Evolutionary conservation across 345 rosid species (phyloP).

Genomic region (Erysimum cheiranthoides): DNA sequence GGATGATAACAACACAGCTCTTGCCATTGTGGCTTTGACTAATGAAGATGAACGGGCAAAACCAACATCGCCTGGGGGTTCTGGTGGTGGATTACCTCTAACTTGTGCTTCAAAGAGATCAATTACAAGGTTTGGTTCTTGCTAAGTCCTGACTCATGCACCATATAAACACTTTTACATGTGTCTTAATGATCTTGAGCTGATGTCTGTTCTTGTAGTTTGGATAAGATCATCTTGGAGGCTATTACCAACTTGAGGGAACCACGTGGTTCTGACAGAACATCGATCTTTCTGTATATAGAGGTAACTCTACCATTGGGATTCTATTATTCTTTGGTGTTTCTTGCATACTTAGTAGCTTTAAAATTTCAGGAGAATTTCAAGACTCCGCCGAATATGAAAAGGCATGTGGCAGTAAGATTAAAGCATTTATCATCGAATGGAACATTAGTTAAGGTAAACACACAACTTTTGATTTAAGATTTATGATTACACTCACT

Average conservation of each 20-base stretch:
- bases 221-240: conserved; percentile 80
- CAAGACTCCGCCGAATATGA: conserved; percentile 68
- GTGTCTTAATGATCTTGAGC: conserved; percentile 13
- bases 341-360: conserved; percentile 30
- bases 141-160: conserved; percentile 17
- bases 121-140: conserved; percentile 61
- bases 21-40: conserved; percentile 46
- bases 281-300: conserved; percentile 75
- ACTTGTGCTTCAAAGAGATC: conserved; percentile 60
- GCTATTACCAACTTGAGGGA: conserved; percentile 84
- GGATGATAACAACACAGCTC: conserved; percentile 53
- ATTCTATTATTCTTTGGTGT: conserved; percentile 13
- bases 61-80: conserved; percentile 62
- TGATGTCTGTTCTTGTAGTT: conserved; percentile 54
- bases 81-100: conserved; percentile 50
- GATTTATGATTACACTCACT: background rate
- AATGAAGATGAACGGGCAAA: conserved; percentile 61
- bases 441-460: conserved; percentile 87
- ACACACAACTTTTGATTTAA: background rate
- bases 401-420: conserved; percentile 76
- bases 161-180: background rate
- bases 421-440: conserved; percentile 73
- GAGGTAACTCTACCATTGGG: conserved; percentile 57
- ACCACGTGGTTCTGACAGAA: conserved; percentile 79
- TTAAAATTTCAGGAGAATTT: conserved; percentile 70